phyloP scores from a whole-genome alignment of 1,139 yeast genomes.

The Eremothecium sinecaudum region DNA sequence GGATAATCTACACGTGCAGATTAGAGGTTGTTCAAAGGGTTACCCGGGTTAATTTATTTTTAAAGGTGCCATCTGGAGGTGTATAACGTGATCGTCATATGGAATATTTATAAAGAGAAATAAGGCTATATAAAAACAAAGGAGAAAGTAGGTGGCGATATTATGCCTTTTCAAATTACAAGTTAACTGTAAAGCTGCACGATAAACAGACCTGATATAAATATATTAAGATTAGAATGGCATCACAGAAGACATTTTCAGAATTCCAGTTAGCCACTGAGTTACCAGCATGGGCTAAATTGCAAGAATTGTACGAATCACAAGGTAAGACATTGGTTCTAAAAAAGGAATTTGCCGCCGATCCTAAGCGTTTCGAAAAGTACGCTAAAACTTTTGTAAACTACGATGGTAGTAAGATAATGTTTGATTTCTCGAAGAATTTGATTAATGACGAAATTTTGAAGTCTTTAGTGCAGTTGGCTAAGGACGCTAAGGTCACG shows the following conservation, averaged over 20 bases:
- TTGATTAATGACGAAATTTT: constrained; percentile 78
- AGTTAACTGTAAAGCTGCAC: too few relatives aligned
- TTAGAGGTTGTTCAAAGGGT: too few relatives aligned
- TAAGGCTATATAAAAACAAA: too few relatives aligned
- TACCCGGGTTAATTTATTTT: too few relatives aligned
- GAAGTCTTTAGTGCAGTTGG: constrained; percentile 58
- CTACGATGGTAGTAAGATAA: constrained; percentile 76
- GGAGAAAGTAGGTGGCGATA: too few relatives aligned
- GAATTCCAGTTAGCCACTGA: constrained; percentile 62
- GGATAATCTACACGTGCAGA: too few relatives aligned
- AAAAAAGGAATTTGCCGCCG: constrained; percentile 65
- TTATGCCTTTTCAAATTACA: too few relatives aligned
- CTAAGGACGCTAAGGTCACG: constrained; percentile 85
- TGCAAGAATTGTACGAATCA: constrained; percentile 59
- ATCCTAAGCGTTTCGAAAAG: constrained; percentile 65
- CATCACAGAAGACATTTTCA: constrained; percentile 32
- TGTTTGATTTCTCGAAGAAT: constrained; percentile 93
- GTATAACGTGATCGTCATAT: too few relatives aligned
- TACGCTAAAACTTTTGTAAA: constrained; percentile 69
- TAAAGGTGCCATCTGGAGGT: too few relatives aligned
- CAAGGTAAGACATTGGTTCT: constrained; percentile 64
- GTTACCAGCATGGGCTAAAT: constrained; percentile 74
- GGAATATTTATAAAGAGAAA: too few relatives aligned
- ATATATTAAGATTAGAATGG: too few relatives aligned
- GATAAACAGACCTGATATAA: too few relatives aligned